phyloP scores from a whole-genome alignment of 768 basidiomycete genomes.

The Boletus fagicola region DNA sequence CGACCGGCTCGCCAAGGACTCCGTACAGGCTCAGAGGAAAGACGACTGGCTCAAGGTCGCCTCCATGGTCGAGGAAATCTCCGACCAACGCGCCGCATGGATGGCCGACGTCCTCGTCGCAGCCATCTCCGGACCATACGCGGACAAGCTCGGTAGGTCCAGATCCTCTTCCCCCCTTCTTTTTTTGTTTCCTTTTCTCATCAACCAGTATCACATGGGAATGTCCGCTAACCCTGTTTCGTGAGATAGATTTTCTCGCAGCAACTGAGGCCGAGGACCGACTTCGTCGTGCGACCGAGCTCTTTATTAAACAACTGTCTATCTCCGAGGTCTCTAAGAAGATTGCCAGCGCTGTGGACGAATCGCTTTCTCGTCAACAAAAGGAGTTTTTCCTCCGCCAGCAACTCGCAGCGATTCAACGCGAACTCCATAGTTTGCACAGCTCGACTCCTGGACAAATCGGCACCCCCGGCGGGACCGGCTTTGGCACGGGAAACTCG shows the following conservation, averaged over 20 bases:
- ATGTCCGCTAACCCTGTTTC: constrained; percentile 1
- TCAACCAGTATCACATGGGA: not conserved
- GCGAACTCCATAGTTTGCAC: constrained; percentile 64
- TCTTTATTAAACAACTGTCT: constrained; percentile 72
- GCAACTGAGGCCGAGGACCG: constrained; percentile 61
- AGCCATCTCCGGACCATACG: constrained; percentile 54
- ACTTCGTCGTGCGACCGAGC: constrained; percentile 61
- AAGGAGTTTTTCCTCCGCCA: constrained; percentile 86
- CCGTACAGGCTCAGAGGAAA: constrained; percentile 45
- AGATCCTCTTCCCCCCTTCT: not conserved
- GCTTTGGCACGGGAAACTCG: constrained; percentile 27
- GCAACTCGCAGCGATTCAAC: constrained; percentile 76
- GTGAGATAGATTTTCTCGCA: constrained; percentile 52
- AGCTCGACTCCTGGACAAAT: constrained; percentile 28
- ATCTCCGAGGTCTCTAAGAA: constrained; percentile 81
- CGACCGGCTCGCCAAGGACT: constrained; percentile 55
- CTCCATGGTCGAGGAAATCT: constrained; percentile 69
- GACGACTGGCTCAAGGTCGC: constrained; percentile 71
- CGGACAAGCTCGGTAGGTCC: constrained; percentile 66
- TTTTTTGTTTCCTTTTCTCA: not conserved
- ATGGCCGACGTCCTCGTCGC: constrained; percentile 77
- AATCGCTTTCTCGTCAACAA: constrained; percentile 83
- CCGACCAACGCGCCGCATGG: constrained; percentile 61
- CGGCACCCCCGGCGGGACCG: constrained; percentile 11
- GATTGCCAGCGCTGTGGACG: constrained; percentile 77